phyloP scores from a whole-genome alignment of 1,284 basidiomycete genomes.

The Chondrostereum purpureum region DNA sequence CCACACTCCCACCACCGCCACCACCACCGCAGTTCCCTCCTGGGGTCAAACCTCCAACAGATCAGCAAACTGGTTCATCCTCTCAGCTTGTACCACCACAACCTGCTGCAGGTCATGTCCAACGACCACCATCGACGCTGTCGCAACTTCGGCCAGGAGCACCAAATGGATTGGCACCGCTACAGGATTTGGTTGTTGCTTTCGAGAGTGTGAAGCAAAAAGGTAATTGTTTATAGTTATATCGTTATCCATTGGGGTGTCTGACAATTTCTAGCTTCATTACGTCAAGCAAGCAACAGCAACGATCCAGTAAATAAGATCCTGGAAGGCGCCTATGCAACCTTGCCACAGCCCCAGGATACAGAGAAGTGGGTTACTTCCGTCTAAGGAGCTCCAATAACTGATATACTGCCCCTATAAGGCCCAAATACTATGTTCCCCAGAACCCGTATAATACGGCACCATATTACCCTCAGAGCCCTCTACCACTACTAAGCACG shows the following conservation, averaged over 20 bases:
- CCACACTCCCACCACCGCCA: conserved; percentile 13
- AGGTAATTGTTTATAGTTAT: conserved; percentile 48
- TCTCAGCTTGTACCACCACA: conserved; percentile 22
- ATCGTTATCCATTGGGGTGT: no score
- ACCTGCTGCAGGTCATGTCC: conserved; percentile 9
- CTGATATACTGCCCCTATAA: conserved; percentile 23
- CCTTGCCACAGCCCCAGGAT: conserved; percentile 88
- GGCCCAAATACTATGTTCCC: conserved; percentile 95
- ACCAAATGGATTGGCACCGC: conserved; percentile 60
- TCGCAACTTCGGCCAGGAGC: conserved; percentile 20
- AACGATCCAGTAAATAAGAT: conserved; percentile 88
- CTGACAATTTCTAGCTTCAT: conserved; percentile 73
- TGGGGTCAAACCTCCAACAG: conserved; percentile 52
- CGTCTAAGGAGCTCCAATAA: conserved; percentile 3
- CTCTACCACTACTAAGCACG: conserved; percentile 77
- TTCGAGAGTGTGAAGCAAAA: conserved; percentile 97
- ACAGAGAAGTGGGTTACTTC: conserved; percentile 75
- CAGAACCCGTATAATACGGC: conserved; percentile 90
- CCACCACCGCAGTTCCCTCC: conserved; percentile 58
- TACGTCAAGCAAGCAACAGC: conserved; percentile 68
- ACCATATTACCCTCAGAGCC: conserved; percentile 92
- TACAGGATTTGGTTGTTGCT: conserved; percentile 90
- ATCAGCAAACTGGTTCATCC: conserved; percentile 33
- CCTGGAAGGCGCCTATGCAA: conserved; percentile 84
- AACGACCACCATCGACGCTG: conserved; percentile 13